A percentile compares a stretch with the other conserved stretches of the same genome.
Evolutionary conservation across 1,284 basidiomycete species (phyloP).

Genomic region (Marasmius fiardii): DNA sequence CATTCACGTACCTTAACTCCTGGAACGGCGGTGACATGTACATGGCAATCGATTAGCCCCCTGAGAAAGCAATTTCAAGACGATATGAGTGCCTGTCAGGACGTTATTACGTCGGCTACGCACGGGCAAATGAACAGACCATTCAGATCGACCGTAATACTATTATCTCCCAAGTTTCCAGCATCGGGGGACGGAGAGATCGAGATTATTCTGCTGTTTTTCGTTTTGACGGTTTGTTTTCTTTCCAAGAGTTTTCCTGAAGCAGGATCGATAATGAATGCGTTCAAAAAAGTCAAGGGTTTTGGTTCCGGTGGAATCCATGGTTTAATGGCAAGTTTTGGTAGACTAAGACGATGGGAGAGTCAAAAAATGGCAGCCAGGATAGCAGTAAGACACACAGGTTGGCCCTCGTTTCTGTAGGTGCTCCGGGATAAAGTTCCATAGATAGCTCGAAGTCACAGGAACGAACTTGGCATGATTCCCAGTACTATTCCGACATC

Average conservation of each 20-base stretch:
- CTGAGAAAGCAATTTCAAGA: constrained; percentile 12
- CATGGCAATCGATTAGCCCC: constrained; percentile 39
- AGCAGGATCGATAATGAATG: constrained; percentile 30
- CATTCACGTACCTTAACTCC: constrained; percentile 23
- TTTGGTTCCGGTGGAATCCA: constrained; percentile 27
- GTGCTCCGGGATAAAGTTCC: constrained; percentile 19
- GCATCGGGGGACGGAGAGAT: constrained; percentile 16
- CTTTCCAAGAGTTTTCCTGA: constrained; percentile 22
- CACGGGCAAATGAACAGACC: constrained; percentile 39
- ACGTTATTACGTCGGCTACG: constrained; percentile 7
- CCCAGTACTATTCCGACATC: neutral
- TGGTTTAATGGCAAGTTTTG: constrained; percentile 35
- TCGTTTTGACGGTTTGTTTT: constrained; percentile 28
- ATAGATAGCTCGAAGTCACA: constrained; percentile 5
- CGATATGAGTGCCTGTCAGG: neutral
- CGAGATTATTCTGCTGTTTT: constrained; percentile 27
- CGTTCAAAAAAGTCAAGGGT: constrained; percentile 29
- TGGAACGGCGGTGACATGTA: constrained; percentile 42
- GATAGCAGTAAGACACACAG: constrained; percentile 12
- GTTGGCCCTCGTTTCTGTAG: constrained; percentile 20
- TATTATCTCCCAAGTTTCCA: constrained; percentile 15
- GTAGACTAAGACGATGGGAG: constrained; percentile 23
- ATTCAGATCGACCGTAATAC: constrained; percentile 27
- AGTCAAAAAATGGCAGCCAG: neutral
- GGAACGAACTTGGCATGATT: neutral